Percentiles rank a stretch among this genome's conserved stretches.
Conservation (phyloP, 805 yeast species). For the Maudiozyma saulgeensis region DNA sequence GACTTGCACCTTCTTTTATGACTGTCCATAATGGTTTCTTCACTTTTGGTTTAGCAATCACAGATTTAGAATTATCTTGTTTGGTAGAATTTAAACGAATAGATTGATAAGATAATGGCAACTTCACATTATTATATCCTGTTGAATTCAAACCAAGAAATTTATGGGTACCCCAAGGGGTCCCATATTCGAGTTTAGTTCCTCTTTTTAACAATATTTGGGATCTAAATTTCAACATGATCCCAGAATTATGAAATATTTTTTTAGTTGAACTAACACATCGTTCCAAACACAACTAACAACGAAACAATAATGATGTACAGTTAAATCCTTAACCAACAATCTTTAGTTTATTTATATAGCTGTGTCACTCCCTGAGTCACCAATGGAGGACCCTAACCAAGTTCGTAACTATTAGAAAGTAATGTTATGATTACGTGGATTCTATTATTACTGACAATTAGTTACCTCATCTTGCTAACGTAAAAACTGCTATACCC, state of each 20-base stretch:
- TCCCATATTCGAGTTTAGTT: background rate
- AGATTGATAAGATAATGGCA: background rate
- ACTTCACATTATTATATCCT: background rate
- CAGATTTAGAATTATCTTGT: background rate
- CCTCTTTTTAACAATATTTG: background rate
- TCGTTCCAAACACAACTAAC: background rate
- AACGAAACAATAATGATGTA: too few relatives aligned
- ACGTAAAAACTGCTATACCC: too few relatives aligned
- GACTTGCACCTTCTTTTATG: slow-evolving; percentile 80
- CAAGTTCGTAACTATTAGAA: too few relatives aligned
- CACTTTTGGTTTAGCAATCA: background rate
- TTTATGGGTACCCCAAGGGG: background rate
- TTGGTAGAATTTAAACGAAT: slow-evolving; percentile 4
- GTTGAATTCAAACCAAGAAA: background rate
- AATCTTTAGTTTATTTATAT: too few relatives aligned
- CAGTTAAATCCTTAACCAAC: too few relatives aligned
- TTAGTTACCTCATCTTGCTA: too few relatives aligned
- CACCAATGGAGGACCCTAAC: too few relatives aligned
- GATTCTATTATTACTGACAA: too few relatives aligned
- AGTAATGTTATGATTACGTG: too few relatives aligned
- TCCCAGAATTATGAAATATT: background rate
- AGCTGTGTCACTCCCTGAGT: too few relatives aligned
- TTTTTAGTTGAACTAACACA: background rate
- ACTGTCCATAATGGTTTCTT: slow-evolving; percentile 55
- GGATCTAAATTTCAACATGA: background rate